Percentiles rank a stretch among this genome's conserved stretches.
phyloP scores from a whole-genome alignment of 257 asterid genomes.

The Forsythia viridissima region DNA sequence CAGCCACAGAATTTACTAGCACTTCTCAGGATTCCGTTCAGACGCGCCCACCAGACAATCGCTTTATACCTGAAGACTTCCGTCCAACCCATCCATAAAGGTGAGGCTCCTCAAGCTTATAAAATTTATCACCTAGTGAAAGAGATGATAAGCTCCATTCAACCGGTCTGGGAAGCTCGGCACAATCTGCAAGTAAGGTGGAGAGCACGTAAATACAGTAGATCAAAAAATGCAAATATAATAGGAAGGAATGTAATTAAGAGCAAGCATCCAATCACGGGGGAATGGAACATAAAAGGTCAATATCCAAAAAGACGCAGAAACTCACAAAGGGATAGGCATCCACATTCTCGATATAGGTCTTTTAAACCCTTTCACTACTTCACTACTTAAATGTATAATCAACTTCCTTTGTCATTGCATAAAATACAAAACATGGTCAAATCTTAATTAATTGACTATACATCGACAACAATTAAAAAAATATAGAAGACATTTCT shows the following conservation, averaged over 20 bases:
- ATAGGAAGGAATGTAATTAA: not conserved
- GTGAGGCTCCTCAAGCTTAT: slow-evolving; percentile 25
- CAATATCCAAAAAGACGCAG: too few relatives aligned
- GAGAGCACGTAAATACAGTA: not conserved
- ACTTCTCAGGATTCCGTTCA: slow-evolving; percentile 27
- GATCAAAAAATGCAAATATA: not conserved
- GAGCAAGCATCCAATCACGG: not conserved
- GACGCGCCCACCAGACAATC: slow-evolving; percentile 37
- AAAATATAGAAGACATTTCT: too few relatives aligned
- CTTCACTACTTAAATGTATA: too few relatives aligned
- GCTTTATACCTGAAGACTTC: slow-evolving; percentile 22
- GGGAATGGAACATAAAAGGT: not conserved
- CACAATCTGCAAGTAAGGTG: slow-evolving; percentile 56
- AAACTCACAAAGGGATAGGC: too few relatives aligned
- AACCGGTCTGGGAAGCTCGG: slow-evolving; percentile 66
- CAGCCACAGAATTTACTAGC: slow-evolving; percentile 41
- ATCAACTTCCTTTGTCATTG: too few relatives aligned
- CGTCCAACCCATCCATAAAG: slow-evolving; percentile 51
- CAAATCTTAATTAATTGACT: too few relatives aligned
- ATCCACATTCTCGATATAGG: too few relatives aligned
- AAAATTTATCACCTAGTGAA: slow-evolving; percentile 48
- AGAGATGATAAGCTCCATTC: slow-evolving; percentile 49
- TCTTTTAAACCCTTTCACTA: too few relatives aligned
- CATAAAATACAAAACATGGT: too few relatives aligned
- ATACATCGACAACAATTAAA: too few relatives aligned